phyloP scores from a whole-genome alignment of 1,284 basidiomycete species.

The Apiotrichum porosum region DNA sequence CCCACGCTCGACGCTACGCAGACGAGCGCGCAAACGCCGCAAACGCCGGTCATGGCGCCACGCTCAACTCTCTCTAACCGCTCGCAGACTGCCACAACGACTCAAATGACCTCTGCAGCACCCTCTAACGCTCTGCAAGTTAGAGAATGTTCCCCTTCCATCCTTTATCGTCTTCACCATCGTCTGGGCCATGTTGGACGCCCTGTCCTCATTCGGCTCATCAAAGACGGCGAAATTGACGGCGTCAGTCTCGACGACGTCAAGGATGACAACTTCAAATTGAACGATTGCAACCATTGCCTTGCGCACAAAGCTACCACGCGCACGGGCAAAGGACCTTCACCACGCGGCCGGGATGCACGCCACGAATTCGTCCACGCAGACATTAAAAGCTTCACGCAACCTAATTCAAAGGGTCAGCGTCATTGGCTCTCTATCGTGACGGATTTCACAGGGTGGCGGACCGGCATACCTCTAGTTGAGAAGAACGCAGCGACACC shows the following conservation, averaged over 20 bases:
- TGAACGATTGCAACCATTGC: neutral
- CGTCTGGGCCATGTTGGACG: constrained; percentile 1
- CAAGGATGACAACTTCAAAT: neutral
- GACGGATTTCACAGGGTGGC: neutral
- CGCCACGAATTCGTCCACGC: neutral
- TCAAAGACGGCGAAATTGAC: neutral
- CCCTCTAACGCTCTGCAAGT: neutral
- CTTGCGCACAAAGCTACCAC: neutral
- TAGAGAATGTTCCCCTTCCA: no score
- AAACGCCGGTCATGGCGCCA: no score
- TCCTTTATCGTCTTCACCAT: no score
- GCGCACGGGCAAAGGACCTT: neutral
- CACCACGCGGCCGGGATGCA: neutral
- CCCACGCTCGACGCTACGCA: no score
- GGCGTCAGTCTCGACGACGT: neutral
- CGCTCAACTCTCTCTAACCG: no score
- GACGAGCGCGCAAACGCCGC: no score
- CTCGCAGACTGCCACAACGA: no score
- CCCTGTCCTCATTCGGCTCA: neutral
- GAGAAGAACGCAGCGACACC: neutral
- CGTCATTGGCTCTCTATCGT: neutral
- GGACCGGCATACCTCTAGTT: neutral
- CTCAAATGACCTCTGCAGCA: neutral
- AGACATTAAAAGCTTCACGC: neutral
- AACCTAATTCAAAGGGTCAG: neutral